A percentile compares a stretch with the other conserved stretches of the same genome.
Evolutionary conservation across 148 eudicot species (phyloP).

Genomic region (Arbutus unedo): DNA sequence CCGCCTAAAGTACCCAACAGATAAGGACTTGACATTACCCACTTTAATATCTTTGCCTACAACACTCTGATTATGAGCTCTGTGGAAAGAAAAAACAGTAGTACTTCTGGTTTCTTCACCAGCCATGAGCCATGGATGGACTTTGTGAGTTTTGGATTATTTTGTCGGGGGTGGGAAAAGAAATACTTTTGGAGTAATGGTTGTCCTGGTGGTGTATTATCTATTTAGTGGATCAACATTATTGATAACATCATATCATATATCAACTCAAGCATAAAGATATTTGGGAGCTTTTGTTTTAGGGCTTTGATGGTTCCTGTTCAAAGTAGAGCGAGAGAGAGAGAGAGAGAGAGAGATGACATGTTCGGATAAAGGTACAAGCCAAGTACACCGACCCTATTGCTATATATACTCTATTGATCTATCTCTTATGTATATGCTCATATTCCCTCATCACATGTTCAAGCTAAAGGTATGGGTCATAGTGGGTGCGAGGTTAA

Average conservation of each 20-base stretch:
- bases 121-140: background rate
- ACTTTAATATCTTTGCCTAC: no score
- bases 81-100: background rate
- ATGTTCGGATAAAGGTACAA: conserved; percentile 26
- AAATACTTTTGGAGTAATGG: background rate
- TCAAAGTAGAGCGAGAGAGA: background rate
- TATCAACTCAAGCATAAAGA: conserved; percentile 9
- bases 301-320: background rate
- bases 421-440: no score
- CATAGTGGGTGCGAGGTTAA: no score
- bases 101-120: background rate
- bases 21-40: background rate
- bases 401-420: background rate
- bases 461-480: no score
- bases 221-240: conserved; percentile 15
- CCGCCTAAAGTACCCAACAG: conserved; percentile 10
- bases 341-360: background rate
- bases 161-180: background rate
- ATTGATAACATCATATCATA: background rate
- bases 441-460: no score
- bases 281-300: background rate
- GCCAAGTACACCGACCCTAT: background rate
- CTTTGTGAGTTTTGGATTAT: conserved; percentile 10
- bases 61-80: background rate
- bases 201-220: background rate